Evolutionary conservation across 495 filamentous ascomycete genomes (phyloP).

Genomic region (Daldinia childiae): DNA sequence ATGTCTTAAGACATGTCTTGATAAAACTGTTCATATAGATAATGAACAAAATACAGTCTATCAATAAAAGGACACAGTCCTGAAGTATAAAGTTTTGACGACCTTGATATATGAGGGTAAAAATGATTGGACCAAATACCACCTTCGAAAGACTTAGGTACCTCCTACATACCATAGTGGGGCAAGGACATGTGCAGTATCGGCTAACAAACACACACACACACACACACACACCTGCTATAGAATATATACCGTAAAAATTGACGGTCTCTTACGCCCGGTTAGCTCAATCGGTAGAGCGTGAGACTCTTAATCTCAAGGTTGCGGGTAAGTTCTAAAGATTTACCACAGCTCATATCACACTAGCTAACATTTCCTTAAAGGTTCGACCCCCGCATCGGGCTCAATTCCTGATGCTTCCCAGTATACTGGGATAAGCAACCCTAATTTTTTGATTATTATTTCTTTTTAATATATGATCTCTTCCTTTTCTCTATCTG

Average conservation of each 20-base stretch:
- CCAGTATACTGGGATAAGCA: slow-evolving; percentile 30
- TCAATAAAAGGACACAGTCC: background rate
- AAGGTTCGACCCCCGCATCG: slow-evolving; percentile 54
- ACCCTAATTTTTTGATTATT: slow-evolving; percentile 10
- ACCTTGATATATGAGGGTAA: background rate
- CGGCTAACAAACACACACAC: background rate
- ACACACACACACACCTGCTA: background rate
- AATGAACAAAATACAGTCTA: background rate
- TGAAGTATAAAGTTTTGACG: background rate
- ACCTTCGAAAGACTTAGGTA: background rate
- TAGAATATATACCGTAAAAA: background rate
- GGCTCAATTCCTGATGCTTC: slow-evolving; percentile 52
- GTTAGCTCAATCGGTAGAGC: slow-evolving; percentile 87
- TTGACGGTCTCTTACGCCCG: slow-evolving; percentile 38
- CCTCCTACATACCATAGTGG: background rate
- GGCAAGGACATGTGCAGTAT: background rate
- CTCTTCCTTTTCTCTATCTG: background rate
- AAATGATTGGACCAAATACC: background rate
- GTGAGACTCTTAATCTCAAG: slow-evolving; percentile 85
- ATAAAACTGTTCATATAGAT: background rate
- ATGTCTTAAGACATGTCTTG: too few species aligned
- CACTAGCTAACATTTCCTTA: background rate
- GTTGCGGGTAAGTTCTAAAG: slow-evolving; percentile 60
- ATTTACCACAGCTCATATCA: too few species aligned
- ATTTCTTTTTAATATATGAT: slow-evolving; percentile 15